Conservation (phyloP, 345 rosid species). For the Melastoma malabathricum region DNA sequence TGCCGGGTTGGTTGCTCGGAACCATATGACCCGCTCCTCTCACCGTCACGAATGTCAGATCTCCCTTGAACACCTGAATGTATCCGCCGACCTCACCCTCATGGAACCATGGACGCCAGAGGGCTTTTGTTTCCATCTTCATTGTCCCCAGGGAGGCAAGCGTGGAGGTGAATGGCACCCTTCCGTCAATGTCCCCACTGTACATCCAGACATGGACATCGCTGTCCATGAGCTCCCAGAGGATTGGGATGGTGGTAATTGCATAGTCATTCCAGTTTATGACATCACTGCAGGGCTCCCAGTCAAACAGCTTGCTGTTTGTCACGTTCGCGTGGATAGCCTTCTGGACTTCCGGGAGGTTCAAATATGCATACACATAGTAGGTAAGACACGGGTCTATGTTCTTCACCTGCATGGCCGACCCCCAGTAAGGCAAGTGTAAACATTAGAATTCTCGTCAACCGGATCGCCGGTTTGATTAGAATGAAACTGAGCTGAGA, state of each 20-base stretch:
- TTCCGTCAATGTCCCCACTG: slow-evolving; percentile 79
- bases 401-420: slow-evolving; percentile 19
- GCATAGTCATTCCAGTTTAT: slow-evolving; percentile 49
- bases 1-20: slow-evolving; percentile 66
- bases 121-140: slow-evolving; percentile 37
- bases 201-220: slow-evolving; percentile 70
- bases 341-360: slow-evolving; percentile 51
- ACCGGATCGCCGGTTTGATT: not conserved
- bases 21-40: slow-evolving; percentile 91
- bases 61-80: slow-evolving; percentile 57
- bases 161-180: slow-evolving; percentile 79
- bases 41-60: slow-evolving; percentile 59
- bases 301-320: slow-evolving; percentile 35
- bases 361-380: slow-evolving; percentile 50
- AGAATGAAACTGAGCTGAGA: not conserved
- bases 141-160: slow-evolving; percentile 43
- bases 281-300: slow-evolving; percentile 56
- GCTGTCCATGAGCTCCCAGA: slow-evolving; percentile 35
- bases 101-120: slow-evolving; percentile 80
- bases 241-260: slow-evolving; percentile 44
- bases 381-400: slow-evolving; percentile 57
- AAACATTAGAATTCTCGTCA: not conserved
- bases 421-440: not conserved
- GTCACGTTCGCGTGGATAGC: slow-evolving; percentile 85
- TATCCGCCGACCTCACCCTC: slow-evolving; percentile 76